phyloP scores from a whole-genome alignment of 1,139 yeast genomes.

The Yamadazyma membranifaciens region DNA sequence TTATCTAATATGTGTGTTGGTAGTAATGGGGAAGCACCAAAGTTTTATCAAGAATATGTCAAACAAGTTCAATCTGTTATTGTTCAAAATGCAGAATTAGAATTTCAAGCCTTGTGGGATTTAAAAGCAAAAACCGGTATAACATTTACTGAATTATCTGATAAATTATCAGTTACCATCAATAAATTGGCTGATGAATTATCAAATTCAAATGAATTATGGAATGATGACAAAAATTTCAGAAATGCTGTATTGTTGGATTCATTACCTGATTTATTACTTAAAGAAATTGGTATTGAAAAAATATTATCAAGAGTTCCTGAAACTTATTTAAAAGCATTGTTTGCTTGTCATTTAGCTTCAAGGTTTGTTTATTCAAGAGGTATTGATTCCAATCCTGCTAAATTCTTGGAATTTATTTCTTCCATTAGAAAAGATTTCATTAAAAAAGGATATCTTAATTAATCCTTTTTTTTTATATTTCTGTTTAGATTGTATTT shows the following conservation, averaged over 20 bases:
- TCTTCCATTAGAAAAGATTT: slow-evolving; percentile 43
- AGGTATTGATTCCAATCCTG: slow-evolving; percentile 83
- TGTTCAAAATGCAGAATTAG: slow-evolving; percentile 74
- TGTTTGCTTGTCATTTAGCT: slow-evolving; percentile 88
- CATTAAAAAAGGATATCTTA: slow-evolving; percentile 28
- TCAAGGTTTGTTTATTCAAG: slow-evolving; percentile 85
- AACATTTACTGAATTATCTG: slow-evolving; percentile 78
- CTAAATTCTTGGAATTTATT: slow-evolving; percentile 76
- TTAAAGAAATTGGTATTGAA: slow-evolving; percentile 74
- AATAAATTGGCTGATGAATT: slow-evolving; percentile 89
- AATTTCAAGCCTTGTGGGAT: slow-evolving; percentile 85
- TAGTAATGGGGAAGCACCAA: slow-evolving; percentile 55
- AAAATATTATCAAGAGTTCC: slow-evolving; percentile 78
- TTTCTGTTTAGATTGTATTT: background rate
- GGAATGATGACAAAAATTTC: slow-evolving; percentile 77
- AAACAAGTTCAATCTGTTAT: slow-evolving; percentile 76
- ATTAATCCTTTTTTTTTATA: background rate
- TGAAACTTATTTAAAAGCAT: slow-evolving; percentile 79
- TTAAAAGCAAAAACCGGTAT: slow-evolving; percentile 66
- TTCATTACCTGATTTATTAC: slow-evolving; percentile 75
- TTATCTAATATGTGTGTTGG: slow-evolving; percentile 72
- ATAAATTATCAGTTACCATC: slow-evolving; percentile 80
- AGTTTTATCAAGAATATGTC: slow-evolving; percentile 79
- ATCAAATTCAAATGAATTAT: slow-evolving; percentile 75
- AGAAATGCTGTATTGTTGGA: slow-evolving; percentile 74